Evolutionary conservation across 169 alveolate genomes (phyloP).

Genomic region (Condylostoma magnum): DNA sequence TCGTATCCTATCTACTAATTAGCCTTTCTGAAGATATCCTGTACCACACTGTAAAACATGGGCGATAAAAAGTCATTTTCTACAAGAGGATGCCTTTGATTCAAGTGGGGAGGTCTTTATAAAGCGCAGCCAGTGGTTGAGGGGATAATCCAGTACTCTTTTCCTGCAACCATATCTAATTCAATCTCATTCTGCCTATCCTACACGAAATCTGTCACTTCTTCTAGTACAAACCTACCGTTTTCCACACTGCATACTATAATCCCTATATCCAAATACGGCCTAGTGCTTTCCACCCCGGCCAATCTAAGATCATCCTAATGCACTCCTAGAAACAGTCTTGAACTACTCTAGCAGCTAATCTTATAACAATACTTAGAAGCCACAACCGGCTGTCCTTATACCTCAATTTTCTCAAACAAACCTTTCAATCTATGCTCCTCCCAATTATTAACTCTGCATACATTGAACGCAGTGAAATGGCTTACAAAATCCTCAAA

Average conservation of each 20-base stretch:
- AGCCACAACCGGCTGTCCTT: slow-evolving; percentile 41
- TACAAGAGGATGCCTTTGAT: slow-evolving; percentile 10
- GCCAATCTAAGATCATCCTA: slow-evolving; percentile 78
- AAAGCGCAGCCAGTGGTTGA: slow-evolving; percentile 79
- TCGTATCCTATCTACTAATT: slow-evolving; percentile 36
- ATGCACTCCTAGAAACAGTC: slow-evolving; percentile 65
- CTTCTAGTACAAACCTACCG: slow-evolving; percentile 54
- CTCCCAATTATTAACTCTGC: slow-evolving; percentile 80
- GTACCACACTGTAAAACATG: slow-evolving; percentile 58
- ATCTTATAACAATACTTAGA: slow-evolving; percentile 74
- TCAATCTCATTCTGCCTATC: slow-evolving; percentile 73
- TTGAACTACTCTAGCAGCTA: slow-evolving; percentile 45
- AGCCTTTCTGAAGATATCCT: slow-evolving; percentile 82
- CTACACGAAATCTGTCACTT: slow-evolving; percentile 52
- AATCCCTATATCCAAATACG: slow-evolving; percentile 72
- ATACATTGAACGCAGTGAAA: slow-evolving; percentile 67
- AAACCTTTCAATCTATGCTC: slow-evolving; percentile 84
- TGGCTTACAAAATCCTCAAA: slow-evolving; percentile 67
- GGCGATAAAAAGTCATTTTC: slow-evolving; percentile 41
- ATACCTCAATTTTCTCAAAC: slow-evolving; percentile 54
- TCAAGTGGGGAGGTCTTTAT: slow-evolving; percentile 33
- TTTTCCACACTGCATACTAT: slow-evolving; percentile 52
- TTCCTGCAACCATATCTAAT: slow-evolving; percentile 65
- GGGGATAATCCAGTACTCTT: slow-evolving; percentile 65
- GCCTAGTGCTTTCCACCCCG: slow-evolving; percentile 73